Evolutionary conservation across 2,329 filamentous ascomycete genomes (phyloP).

Genomic region (Ceratocystis diversiconidia): DNA sequence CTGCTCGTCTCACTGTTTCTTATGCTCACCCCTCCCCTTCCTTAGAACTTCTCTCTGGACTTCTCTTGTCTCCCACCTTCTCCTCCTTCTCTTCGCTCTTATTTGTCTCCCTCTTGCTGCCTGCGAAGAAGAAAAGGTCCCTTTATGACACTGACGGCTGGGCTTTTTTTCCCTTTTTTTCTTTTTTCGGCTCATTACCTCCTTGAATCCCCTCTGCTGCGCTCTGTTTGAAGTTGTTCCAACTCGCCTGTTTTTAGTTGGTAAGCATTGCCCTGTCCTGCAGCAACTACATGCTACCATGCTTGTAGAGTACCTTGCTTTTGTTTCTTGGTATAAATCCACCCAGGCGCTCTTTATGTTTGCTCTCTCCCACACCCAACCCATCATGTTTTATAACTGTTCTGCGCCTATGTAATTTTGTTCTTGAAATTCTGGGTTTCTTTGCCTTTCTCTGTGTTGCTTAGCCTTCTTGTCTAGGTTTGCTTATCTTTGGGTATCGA

Average conservation of each 20-base stretch:
- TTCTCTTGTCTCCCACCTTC: neutral
- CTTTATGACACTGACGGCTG: too few species aligned
- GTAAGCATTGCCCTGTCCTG: constrained; percentile 1
- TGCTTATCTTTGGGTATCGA: neutral
- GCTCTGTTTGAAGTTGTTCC: neutral
- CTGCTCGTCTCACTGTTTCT: neutral
- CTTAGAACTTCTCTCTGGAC: neutral
- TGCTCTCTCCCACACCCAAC: neutral
- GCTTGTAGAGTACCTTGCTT: neutral
- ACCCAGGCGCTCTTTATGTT: neutral
- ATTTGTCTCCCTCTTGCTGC: too few species aligned
- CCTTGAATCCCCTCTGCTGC: neutral
- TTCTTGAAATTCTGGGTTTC: neutral
- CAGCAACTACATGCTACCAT: neutral
- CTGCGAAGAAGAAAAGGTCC: too few species aligned
- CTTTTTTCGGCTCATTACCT: neutral
- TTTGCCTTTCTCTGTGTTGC: neutral
- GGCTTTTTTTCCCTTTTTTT: neutral
- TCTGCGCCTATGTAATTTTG: constrained; percentile 1
- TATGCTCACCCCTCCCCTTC: neutral
- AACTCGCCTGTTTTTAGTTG: neutral
- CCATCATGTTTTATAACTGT: constrained; percentile 10
- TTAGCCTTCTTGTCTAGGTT: neutral
- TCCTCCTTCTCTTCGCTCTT: neutral
- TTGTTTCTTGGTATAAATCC: neutral